Percentiles rank a stretch among this genome's conserved stretches.
Evolutionary conservation across 192 early-diverging fungal species (phyloP).

Genomic region (Coemansia sp.): DNA sequence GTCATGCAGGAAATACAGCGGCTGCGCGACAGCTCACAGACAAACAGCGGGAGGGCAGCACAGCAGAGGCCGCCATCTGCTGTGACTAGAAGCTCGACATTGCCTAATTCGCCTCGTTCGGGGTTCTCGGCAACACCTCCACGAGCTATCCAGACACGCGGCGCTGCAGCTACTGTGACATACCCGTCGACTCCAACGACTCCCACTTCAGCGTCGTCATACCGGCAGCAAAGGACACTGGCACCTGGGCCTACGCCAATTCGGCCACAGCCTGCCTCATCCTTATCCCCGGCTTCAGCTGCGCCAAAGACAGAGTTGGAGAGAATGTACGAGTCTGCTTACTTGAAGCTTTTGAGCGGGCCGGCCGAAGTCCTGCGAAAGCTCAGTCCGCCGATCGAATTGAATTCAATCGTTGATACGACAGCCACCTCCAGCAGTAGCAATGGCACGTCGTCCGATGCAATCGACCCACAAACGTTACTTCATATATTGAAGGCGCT

Average conservation of each 20-base stretch:
- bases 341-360: slow-evolving; percentile 32
- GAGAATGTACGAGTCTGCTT: slow-evolving; percentile 50
- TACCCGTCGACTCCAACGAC: neutral
- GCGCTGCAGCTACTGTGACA: neutral
- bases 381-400: slow-evolving; percentile 42
- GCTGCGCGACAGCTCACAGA: slow-evolving; percentile 16
- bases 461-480: slow-evolving; percentile 7
- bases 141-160: neutral
- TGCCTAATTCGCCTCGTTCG: neutral
- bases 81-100: neutral
- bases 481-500: slow-evolving; percentile 43
- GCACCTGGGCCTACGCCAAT: slow-evolving; percentile 1
- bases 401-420: slow-evolving; percentile 18
- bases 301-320: slow-evolving; percentile 28
- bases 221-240: slow-evolving; percentile 2
- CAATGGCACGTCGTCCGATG: neutral
- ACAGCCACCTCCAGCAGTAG: neutral
- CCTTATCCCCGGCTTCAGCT: neutral
- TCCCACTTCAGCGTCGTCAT: neutral
- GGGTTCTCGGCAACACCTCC: neutral
- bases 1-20: slow-evolving; percentile 54
- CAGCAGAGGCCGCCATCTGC: neutral
- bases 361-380: slow-evolving; percentile 33
- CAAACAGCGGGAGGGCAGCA: neutral
- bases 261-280: neutral